These are phyloP conservation scores for Trichoderma sp. DNA, from an alignment of 2,329 filamentous ascomycete genomes.

Conservation along the genomic window DNA sequence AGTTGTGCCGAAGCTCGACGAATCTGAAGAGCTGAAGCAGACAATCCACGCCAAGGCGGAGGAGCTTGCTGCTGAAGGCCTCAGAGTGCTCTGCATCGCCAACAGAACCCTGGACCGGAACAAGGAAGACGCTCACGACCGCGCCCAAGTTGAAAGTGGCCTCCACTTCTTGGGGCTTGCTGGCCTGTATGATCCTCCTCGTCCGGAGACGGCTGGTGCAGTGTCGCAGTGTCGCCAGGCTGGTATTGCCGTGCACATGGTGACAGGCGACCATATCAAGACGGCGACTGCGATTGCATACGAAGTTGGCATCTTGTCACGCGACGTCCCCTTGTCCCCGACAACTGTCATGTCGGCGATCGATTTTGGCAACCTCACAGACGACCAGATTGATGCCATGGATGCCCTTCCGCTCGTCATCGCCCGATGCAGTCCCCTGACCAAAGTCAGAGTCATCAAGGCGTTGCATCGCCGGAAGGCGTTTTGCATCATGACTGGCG, in stretches of 20 bases:
- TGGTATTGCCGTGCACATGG: constrained; percentile 65
- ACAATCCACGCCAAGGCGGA: constrained; percentile 50
- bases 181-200: constrained; percentile 70
- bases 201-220: constrained; percentile 61
- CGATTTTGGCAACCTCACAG: constrained; percentile 59
- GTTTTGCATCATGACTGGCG: constrained; percentile 72
- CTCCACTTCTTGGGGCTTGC: constrained; percentile 67
- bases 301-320: constrained; percentile 59
- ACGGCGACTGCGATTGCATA: constrained; percentile 64
- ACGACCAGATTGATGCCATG: constrained; percentile 60
- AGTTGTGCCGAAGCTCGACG: constrained; percentile 50
- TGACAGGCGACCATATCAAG: constrained; percentile 66
- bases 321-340: constrained; percentile 34
- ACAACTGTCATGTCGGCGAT: constrained; percentile 58
- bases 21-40: constrained; percentile 45
- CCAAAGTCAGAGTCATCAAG: constrained; percentile 73
- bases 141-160: constrained; percentile 52
- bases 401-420: constrained; percentile 63
- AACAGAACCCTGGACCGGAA: constrained; percentile 42
- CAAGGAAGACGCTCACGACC: constrained; percentile 42
- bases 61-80: constrained; percentile 57
- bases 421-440: constrained; percentile 65
- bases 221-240: constrained; percentile 58
- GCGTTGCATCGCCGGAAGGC: constrained; percentile 65
- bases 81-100: constrained; percentile 67